These are phyloP conservation scores for Spatholobus suberectus DNA, from an alignment of 306 rosid species.

Conservation along the genomic window DNA sequence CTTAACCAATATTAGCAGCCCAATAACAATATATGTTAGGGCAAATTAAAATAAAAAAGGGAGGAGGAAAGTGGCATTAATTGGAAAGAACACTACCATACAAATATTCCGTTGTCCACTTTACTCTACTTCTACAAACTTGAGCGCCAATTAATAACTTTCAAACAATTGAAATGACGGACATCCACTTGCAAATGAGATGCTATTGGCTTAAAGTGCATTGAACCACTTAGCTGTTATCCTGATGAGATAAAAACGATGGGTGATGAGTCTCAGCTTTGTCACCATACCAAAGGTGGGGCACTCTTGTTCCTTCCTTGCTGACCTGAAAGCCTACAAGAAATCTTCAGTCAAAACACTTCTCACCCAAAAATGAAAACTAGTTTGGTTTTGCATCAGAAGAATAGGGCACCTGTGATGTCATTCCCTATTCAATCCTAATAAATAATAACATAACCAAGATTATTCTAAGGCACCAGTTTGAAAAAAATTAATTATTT, in stretches of 20 bases:
- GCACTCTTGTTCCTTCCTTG: slow-evolving; percentile 66
- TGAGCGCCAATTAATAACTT: slow-evolving; percentile 19
- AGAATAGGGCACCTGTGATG: slow-evolving; percentile 11
- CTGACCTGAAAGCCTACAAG: slow-evolving; percentile 57
- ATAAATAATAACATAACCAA: background rate
- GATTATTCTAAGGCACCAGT: background rate
- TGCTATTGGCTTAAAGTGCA: slow-evolving; percentile 51
- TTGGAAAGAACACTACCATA: background rate
- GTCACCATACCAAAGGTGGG: slow-evolving; percentile 61
- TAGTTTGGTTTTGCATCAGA: slow-evolving; percentile 37
- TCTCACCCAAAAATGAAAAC: slow-evolving; percentile 18
- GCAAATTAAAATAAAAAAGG: background rate
- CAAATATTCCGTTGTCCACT: slow-evolving; percentile 34
- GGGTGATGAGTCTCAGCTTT: slow-evolving; percentile 45
- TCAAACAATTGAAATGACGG: slow-evolving; percentile 42
- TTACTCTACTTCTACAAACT: slow-evolving; percentile 35
- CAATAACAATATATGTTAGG: background rate
- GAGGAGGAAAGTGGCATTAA: background rate
- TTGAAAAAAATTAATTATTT: background rate
- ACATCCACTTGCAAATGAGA: slow-evolving; percentile 43
- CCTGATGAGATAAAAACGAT: slow-evolving; percentile 49
- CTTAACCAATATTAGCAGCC: no score
- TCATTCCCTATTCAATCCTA: slow-evolving; percentile 37
- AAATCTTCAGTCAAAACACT: slow-evolving; percentile 52
- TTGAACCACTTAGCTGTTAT: slow-evolving; percentile 56